Conservation (phyloP, 139 green algal genomes). For the Chlorella sp. region DNA sequence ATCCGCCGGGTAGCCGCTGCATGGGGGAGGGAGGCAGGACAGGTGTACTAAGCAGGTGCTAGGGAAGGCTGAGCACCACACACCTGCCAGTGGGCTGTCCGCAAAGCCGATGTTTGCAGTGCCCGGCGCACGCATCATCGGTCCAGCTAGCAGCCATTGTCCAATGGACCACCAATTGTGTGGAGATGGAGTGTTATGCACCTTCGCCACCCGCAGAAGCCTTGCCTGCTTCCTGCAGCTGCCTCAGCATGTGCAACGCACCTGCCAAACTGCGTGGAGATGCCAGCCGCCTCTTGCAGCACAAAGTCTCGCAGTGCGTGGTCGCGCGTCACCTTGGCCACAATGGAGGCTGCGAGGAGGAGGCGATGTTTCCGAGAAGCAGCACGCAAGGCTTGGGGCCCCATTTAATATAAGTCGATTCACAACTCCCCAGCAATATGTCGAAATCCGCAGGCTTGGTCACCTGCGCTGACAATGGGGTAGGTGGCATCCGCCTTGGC, state of each 20-base stretch:
- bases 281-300: slow-evolving; percentile 1
- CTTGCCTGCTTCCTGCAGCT: too few species aligned
- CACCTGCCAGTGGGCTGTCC: too few species aligned
- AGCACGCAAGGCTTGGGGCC: too few species aligned
- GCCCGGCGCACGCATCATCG: too few species aligned
- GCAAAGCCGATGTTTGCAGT: too few species aligned
- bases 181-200: too few species aligned
- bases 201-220: too few species aligned
- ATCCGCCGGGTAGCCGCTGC: slow-evolving; percentile 52
- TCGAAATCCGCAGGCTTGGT: not conserved
- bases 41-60: not conserved
- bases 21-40: not conserved
- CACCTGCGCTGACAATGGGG: slow-evolving; percentile 81
- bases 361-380: not conserved
- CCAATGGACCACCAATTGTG: too few species aligned
- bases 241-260: not conserved
- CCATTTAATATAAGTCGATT: too few species aligned
- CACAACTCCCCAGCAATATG: too few species aligned
- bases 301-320: slow-evolving; percentile 37
- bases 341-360: slow-evolving; percentile 86
- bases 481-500: slow-evolving; percentile 92
- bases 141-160: too few species aligned
- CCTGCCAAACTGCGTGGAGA: slow-evolving; percentile 73
- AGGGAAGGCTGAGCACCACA: too few species aligned
- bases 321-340: slow-evolving; percentile 86